Percentiles rank a stretch among this genome's conserved stretches.
These are phyloP conservation scores for Trametes cingulata DNA, from an alignment of 768 basidiomycete species.

Conservation along the genomic window DNA sequence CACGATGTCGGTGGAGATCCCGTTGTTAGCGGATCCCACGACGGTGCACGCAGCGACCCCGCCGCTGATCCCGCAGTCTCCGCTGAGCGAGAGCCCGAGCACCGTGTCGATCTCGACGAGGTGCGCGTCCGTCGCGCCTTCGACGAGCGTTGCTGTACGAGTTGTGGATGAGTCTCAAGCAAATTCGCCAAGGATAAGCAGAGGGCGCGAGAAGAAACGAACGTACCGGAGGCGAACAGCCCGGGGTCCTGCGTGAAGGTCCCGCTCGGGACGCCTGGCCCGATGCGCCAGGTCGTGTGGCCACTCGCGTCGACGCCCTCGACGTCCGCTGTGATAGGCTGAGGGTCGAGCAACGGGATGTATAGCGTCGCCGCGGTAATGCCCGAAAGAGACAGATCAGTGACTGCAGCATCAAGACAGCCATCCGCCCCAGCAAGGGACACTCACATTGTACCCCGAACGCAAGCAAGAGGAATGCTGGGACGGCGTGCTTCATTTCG, in stretches of 20 bases:
- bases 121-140: conserved; percentile 7
- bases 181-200: background rate
- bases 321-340: background rate
- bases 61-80: conserved; percentile 5
- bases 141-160: conserved; percentile 5
- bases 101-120: background rate
- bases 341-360: background rate
- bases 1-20: background rate
- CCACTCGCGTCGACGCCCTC: background rate
- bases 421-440: no score
- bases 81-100: background rate
- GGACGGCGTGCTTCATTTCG: no score
- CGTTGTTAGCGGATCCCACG: background rate
- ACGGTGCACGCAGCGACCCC: conserved; percentile 6
- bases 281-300: background rate
- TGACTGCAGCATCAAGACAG: background rate
- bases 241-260: background rate
- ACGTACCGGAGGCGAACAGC: background rate
- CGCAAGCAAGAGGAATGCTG: no score
- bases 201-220: no score
- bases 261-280: conserved; percentile 1
- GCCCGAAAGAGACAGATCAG: background rate
- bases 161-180: background rate
- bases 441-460: no score
- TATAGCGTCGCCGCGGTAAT: background rate